Conservation (phyloP, 148 eudicot genomes). For the Cornus controversa region DNA sequence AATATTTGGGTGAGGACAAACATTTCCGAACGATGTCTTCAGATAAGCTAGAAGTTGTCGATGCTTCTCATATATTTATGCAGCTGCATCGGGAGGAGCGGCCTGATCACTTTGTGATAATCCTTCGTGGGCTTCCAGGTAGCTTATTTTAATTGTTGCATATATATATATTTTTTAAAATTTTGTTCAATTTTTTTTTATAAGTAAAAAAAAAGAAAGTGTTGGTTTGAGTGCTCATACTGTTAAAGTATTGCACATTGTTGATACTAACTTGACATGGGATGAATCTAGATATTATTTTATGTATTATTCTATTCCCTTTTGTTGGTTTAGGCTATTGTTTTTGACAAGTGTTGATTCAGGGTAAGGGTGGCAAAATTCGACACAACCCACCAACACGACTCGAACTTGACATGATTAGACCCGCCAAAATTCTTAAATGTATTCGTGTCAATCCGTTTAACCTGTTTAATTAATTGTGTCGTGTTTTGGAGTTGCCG, state of each 20-base stretch:
- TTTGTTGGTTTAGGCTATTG: background rate
- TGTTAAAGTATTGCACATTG: background rate
- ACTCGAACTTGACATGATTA: no score
- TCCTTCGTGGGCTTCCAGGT: constrained; percentile 99
- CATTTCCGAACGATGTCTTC: constrained; percentile 23
- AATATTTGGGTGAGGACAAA: constrained; percentile 40
- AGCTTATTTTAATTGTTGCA: background rate
- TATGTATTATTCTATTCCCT: background rate
- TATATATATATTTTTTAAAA: constrained; percentile 2
- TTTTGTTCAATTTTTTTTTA: background rate
- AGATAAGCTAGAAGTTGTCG: constrained; percentile 58
- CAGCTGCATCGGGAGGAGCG: constrained; percentile 83
- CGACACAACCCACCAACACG: no score
- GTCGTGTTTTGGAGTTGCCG: no score
- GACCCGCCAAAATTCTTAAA: no score
- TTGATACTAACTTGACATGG: no score
- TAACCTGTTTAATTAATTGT: no score
- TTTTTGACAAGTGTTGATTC: background rate
- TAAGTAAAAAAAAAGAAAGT: no score
- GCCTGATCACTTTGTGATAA: constrained; percentile 91
- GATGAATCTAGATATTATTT: background rate
- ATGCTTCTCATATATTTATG: constrained; percentile 74
- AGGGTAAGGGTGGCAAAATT: no score
- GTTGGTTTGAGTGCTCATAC: background rate
- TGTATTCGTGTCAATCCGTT: no score